These are phyloP conservation scores for Penicillium coprophilum DNA, from an alignment of 495 filamentous ascomycete genomes.

Conservation along the genomic window DNA sequence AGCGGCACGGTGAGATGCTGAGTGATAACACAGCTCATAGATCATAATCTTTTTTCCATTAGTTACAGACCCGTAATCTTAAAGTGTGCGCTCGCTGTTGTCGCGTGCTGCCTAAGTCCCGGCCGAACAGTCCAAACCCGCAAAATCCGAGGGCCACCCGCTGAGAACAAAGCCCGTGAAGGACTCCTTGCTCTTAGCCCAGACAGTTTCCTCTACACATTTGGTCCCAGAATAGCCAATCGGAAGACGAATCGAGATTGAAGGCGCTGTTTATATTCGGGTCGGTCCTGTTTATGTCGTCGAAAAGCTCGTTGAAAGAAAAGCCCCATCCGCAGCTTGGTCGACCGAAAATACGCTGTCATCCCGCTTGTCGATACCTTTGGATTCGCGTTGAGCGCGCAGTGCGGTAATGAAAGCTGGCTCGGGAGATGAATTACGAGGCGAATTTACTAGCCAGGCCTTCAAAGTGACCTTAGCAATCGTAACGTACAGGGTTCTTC, in stretches of 20 bases:
- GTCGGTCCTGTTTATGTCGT: neutral
- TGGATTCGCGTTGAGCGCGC: neutral
- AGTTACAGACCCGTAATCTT: neutral
- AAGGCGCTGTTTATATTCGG: neutral
- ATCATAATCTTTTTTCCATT: neutral
- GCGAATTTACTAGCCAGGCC: neutral
- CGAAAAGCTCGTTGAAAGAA: neutral
- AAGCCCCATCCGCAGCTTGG: neutral
- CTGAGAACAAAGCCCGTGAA: neutral
- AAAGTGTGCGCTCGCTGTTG: neutral
- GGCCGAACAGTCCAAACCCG: neutral
- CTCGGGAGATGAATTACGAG: neutral
- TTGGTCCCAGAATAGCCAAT: slow-evolving; percentile 1
- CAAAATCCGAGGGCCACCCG: neutral
- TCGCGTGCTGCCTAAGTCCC: neutral
- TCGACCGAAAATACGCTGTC: neutral
- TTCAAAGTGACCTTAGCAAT: neutral
- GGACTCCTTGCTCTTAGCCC: neutral
- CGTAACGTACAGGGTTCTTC: neutral
- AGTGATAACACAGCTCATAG: neutral
- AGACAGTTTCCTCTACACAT: neutral
- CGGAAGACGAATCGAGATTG: neutral
- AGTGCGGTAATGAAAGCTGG: neutral
- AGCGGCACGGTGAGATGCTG: neutral
- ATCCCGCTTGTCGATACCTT: neutral